phyloP scores from a whole-genome alignment of 208 protist genomes.

The Trypanosoma scelopori region DNA sequence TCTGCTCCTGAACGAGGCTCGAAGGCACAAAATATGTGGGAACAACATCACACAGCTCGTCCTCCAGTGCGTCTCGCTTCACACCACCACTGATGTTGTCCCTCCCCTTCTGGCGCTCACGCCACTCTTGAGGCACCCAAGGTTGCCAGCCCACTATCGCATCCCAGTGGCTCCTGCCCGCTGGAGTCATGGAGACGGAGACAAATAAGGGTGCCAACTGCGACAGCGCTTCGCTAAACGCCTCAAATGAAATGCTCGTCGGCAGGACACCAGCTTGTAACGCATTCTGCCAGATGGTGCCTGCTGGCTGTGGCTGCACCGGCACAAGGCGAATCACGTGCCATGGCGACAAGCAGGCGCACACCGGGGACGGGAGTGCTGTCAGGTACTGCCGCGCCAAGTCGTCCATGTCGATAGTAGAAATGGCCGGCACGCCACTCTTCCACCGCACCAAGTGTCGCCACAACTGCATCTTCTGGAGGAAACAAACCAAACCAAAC shows the following conservation, averaged over 20 bases:
- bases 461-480: slow-evolving; percentile 9
- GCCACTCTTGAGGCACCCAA: slow-evolving; percentile 19
- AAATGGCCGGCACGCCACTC: neutral
- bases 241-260: slow-evolving; percentile 4
- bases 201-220: slow-evolving; percentile 12
- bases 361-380: slow-evolving; percentile 5
- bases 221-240: slow-evolving; percentile 14
- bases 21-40: slow-evolving; percentile 27
- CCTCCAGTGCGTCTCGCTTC: neutral
- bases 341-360: slow-evolving; percentile 7
- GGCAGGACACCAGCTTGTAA: slow-evolving; percentile 9
- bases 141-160: slow-evolving; percentile 22
- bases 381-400: slow-evolving; percentile 13
- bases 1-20: slow-evolving; percentile 9
- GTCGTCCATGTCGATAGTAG: slow-evolving; percentile 15
- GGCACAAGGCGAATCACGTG: slow-evolving; percentile 18
- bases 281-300: slow-evolving; percentile 21
- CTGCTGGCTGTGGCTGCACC: neutral
- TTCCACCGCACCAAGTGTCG: neutral
- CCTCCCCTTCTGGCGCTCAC: neutral
- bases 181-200: slow-evolving; percentile 1
- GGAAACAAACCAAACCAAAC: neutral
- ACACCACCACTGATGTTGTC: neutral
- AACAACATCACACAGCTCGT: slow-evolving; percentile 18
- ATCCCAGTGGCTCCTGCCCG: neutral